Conservation (phyloP, 106 monocot species). For the Dendrobium catenatum region DNA sequence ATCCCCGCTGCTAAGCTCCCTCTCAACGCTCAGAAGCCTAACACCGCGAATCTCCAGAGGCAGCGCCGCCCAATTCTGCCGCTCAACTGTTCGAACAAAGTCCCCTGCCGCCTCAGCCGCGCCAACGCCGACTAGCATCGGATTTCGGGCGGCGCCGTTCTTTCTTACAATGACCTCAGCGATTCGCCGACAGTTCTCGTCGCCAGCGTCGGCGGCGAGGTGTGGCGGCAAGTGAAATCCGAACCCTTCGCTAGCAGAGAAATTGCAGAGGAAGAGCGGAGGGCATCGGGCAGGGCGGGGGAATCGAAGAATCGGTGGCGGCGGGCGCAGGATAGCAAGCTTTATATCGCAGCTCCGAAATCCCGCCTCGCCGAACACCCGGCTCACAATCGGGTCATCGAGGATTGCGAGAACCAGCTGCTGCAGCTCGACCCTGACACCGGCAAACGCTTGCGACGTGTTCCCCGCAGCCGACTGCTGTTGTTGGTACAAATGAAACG, state of each 20-base stretch:
- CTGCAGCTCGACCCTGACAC: slow-evolving; percentile 69
- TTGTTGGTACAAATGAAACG: slow-evolving; percentile 80
- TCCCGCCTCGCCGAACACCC: slow-evolving; percentile 64
- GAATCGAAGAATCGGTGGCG: slow-evolving; percentile 42
- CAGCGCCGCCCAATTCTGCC: slow-evolving; percentile 15
- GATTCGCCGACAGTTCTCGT: slow-evolving; percentile 48
- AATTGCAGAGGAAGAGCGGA: slow-evolving; percentile 37
- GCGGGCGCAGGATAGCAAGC: slow-evolving; percentile 51
- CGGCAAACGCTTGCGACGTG: slow-evolving; percentile 3
- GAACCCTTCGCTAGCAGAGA: slow-evolving; percentile 23
- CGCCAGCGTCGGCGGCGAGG: slow-evolving; percentile 12
- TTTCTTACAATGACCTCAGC: slow-evolving; percentile 33
- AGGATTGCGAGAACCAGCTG: slow-evolving; percentile 60
- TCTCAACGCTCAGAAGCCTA: slow-evolving; percentile 20
- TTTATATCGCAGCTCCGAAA: slow-evolving; percentile 62
- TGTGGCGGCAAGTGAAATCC: slow-evolving; percentile 10
- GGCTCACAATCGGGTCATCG: slow-evolving; percentile 62
- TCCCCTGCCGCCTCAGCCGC: slow-evolving; percentile 46
- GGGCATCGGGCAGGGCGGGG: slow-evolving; percentile 45
- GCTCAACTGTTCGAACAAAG: slow-evolving; percentile 27
- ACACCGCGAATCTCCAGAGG: slow-evolving; percentile 32
- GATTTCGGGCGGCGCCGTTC: slow-evolving; percentile 18
- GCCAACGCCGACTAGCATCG: slow-evolving; percentile 61
- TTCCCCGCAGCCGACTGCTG: slow-evolving; percentile 14
- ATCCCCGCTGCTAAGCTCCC: slow-evolving; percentile 6